A percentile compares a stretch with the other conserved stretches of the same genome.
phyloP scores from a whole-genome alignment of 2,329 filamentous ascomycete genomes.

The Metarhizium brunneum region DNA sequence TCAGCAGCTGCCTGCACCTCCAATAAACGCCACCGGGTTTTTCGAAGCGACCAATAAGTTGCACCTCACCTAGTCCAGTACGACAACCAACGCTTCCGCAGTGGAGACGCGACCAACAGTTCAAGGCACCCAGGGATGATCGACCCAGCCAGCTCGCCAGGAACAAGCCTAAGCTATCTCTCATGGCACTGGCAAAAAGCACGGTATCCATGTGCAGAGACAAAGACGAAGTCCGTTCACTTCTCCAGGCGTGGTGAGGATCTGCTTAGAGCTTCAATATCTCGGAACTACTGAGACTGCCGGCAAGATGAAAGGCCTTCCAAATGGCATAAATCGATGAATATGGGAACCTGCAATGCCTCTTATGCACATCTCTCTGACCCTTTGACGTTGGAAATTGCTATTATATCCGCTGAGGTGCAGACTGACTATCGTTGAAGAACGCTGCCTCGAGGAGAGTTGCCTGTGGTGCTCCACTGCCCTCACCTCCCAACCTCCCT shows the following conservation, averaged over 20 bases:
- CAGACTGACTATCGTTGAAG: neutral
- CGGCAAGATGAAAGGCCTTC: neutral
- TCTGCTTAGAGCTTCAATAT: neutral
- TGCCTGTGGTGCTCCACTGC: neutral
- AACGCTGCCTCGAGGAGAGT: neutral
- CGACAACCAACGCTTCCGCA: too few relatives aligned
- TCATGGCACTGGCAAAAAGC: constrained; percentile 7
- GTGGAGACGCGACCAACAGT: neutral
- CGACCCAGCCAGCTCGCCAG: too few relatives aligned
- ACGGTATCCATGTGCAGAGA: constrained; percentile 5
- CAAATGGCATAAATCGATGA: neutral
- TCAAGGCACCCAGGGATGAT: neutral
- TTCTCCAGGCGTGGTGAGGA: neutral
- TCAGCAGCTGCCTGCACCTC: too few relatives aligned
- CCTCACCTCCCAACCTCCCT: neutral
- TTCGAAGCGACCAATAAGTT: too few relatives aligned
- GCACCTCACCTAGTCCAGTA: too few relatives aligned
- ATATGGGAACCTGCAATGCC: neutral
- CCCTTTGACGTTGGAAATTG: neutral
- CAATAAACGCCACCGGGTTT: too few relatives aligned
- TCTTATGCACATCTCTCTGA: neutral
- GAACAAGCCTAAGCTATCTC: constrained; percentile 1
- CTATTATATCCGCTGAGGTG: neutral
- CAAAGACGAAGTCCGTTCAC: neutral
- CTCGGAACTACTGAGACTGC: neutral